Conservation (phyloP, 1,139 yeast species). For the Debaryomyces robertsiae region DNA sequence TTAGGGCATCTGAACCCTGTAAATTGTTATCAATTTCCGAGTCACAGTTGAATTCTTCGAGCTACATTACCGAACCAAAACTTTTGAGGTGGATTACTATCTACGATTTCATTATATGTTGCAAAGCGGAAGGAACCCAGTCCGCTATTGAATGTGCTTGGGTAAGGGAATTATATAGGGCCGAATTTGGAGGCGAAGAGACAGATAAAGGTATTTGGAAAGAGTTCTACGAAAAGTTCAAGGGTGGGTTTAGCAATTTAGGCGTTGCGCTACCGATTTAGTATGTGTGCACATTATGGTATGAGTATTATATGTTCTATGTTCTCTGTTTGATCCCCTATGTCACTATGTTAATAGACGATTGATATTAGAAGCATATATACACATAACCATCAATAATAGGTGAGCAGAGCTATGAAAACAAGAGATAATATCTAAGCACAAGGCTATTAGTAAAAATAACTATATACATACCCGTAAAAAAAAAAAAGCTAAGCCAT, state of each 20-base stretch:
- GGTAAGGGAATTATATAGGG: constrained; percentile 24
- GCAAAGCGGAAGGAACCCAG: constrained; percentile 16
- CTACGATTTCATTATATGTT: constrained; percentile 28
- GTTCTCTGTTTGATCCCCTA: background rate
- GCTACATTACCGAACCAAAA: constrained; percentile 21
- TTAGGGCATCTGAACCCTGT: constrained; percentile 12
- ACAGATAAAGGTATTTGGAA: constrained; percentile 15
- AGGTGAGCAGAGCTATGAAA: background rate
- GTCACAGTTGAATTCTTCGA: constrained; percentile 2
- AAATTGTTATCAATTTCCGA: constrained; percentile 13
- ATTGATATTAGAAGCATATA: constrained; percentile 7
- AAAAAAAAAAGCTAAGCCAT: no score
- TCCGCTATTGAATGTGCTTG: constrained; percentile 24
- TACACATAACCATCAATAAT: constrained; percentile 9
- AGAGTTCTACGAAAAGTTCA: constrained; percentile 12
- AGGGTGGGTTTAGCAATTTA: constrained; percentile 9
- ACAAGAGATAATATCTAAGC: background rate
- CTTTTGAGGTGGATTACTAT: constrained; percentile 34
- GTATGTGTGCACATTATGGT: background rate
- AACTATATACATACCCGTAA: background rate
- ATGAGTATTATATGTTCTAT: background rate
- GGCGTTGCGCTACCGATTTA: background rate
- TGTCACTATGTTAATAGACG: background rate
- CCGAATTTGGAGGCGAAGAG: constrained; percentile 3
- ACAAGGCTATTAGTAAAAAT: no score